Conservation (phyloP, 805 yeast genomes). For the Wickerhamiella azymoides region DNA sequence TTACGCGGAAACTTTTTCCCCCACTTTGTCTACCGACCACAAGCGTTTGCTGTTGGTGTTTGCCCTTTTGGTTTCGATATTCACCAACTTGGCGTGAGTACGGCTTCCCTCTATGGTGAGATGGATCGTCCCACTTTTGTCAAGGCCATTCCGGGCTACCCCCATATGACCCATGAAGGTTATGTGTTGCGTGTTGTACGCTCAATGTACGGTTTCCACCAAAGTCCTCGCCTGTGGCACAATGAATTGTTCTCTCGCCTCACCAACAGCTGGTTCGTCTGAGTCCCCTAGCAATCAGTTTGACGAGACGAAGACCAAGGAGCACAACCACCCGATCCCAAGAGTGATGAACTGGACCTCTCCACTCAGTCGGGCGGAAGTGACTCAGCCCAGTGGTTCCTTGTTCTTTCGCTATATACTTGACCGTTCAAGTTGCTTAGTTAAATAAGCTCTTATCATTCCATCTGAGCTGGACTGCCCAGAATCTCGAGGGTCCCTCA, state of each 20-base stretch:
- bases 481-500: no score
- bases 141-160: background rate
- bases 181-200: background rate
- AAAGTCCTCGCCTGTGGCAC: conserved; percentile 3
- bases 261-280: no score
- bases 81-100: background rate
- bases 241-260: background rate
- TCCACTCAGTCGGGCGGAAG: no score
- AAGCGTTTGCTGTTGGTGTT: background rate
- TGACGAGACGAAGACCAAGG: no score
- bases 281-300: no score
- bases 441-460: no score
- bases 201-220: background rate
- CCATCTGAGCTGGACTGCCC: no score
- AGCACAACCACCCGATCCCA: no score
- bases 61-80: background rate
- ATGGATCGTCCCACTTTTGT: background rate
- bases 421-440: no score
- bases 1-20: background rate
- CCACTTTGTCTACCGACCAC: background rate
- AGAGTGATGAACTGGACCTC: no score
- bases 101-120: conserved; percentile 2
- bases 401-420: no score
- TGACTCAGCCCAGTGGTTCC: no score
- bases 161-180: background rate